Evolutionary conservation across 352 stramenopile genomes (phyloP), one percentile per base, ranked within the genome.

Genomic region (Globisporangium orthogonon): DNA sequence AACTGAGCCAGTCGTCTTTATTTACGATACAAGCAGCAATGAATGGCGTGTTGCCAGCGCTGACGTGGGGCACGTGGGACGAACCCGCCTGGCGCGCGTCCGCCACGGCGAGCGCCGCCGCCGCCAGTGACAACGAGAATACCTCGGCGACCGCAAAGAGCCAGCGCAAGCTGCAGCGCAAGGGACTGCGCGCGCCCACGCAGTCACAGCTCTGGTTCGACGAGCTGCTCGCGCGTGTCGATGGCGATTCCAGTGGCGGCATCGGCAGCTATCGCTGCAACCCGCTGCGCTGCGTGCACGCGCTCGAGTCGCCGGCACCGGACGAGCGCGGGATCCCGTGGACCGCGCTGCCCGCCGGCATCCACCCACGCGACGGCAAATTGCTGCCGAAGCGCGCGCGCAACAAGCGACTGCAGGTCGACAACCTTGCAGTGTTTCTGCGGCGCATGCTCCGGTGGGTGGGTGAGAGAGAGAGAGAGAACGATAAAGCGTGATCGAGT

Each of bases 11-110:
- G 23, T 23, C 23, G 23, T 23, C 23, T 41, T 41, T 41, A 15
- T 14, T 15, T 3, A 15, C 11, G 5, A 17, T 13, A 43, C 4
- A 13, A 17, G 37, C 37, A 40, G n/a, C 7, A n/a, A 91, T 91
- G 82, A 91, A 91, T 68, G 76, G 75, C 44, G 68, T 91, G 47
- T 65, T 91, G 52, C 59, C 82, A n/a, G 54, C 61, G 17, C 63
- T 84, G 55, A 91, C 82, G 33, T 91, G 82, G 82, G 79, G 82
- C 52, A 90, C 77, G 7, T 91, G 82, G 82, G 81, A 89, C 62
- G 69, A 67, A 46, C 58, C 39, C 50, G 63, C 23, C 66, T 78
- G 64, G 60, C 2, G 48, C 53, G 13, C 57, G 52, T 9, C 54
- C 63, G 11, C 6, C 28, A 46, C 47, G 50, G n/a, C 41, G 6